Conservation (phyloP, 192 early-diverging fungal species). For the Entomortierella chlamydospora region DNA sequence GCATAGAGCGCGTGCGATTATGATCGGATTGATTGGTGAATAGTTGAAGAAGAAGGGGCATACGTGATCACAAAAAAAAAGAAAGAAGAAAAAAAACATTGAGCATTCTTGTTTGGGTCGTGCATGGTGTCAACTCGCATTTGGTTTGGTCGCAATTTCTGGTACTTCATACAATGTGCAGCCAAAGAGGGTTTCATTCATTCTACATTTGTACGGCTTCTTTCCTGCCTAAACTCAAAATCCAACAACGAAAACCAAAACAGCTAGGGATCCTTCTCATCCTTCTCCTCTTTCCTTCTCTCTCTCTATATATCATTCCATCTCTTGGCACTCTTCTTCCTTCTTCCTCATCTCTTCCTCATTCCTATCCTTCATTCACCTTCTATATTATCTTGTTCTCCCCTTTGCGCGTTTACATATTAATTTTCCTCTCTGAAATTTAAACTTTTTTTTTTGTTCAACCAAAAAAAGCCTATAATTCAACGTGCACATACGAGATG, state of each 20-base stretch:
- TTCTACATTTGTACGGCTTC: too few species aligned
- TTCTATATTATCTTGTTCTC: background rate
- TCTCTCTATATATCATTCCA: background rate
- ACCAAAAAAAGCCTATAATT: too few species aligned
- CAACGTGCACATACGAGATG: background rate
- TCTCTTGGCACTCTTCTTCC: too few species aligned
- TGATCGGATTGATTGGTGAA: background rate
- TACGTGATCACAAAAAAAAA: background rate
- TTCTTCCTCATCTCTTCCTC: background rate
- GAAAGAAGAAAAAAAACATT: conserved; percentile 8
- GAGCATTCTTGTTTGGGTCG: too few species aligned
- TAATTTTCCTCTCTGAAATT: background rate
- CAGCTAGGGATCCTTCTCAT: background rate
- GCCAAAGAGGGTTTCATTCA: too few species aligned
- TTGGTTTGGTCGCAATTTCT: too few species aligned
- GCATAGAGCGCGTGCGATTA: background rate
- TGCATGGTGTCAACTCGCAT: too few species aligned
- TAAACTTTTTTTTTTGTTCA: too few species aligned
- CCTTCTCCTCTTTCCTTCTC: background rate
- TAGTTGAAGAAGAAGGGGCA: background rate
- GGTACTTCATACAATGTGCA: too few species aligned
- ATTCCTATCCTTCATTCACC: background rate
- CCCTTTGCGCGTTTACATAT: too few species aligned
- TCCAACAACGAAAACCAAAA: too few species aligned
- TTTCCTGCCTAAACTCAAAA: too few species aligned